These are phyloP conservation scores for Eleusine indica DNA, from an alignment of 176 grass and related monocot genomes.

Conservation along the genomic window DNA sequence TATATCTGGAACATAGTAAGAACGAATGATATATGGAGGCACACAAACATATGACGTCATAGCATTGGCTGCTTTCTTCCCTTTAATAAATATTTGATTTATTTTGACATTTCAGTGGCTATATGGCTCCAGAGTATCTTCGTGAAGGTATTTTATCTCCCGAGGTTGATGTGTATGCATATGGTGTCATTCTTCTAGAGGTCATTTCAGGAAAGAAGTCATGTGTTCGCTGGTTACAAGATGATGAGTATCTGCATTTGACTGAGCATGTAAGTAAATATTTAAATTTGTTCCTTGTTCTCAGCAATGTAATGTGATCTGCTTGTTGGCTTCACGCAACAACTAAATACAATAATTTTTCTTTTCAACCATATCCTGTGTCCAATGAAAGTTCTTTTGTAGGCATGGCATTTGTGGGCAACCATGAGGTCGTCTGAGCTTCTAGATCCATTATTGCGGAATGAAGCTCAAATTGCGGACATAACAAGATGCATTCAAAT, in stretches of 20 bases:
- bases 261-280: constrained; percentile 23
- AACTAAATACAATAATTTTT: neutral
- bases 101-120: neutral
- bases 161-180: constrained; percentile 21
- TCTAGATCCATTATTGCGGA: neutral
- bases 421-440: neutral
- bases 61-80: neutral
- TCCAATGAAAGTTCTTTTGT: neutral
- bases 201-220: constrained; percentile 8
- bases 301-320: neutral
- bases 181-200: constrained; percentile 4
- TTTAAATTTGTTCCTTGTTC: neutral
- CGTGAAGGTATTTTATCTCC: neutral
- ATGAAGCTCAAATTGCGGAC: neutral
- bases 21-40: neutral
- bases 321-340: neutral
- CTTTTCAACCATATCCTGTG: neutral
- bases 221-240: neutral
- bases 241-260: neutral
- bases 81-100: neutral
- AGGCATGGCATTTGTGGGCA: neutral
- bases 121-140: neutral
- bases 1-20: neutral
- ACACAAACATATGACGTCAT: neutral
- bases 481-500: constrained; percentile 19